Percentiles rank a stretch among this genome's conserved stretches.
Conservation (phyloP, 208 protist genomes). For the Wallacemonas rigidus region DNA sequence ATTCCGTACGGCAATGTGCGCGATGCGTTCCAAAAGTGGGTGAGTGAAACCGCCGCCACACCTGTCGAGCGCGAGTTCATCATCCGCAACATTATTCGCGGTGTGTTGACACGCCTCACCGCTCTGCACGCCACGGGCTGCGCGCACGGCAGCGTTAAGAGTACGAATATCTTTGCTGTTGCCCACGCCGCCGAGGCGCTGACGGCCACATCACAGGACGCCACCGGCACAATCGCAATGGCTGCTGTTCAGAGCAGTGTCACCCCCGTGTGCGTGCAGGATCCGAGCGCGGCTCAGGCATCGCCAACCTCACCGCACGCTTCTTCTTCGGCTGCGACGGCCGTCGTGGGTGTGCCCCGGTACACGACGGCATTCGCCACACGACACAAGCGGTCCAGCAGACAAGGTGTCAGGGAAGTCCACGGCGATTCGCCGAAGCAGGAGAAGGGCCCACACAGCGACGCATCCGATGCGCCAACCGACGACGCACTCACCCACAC, state of each 20-base stretch:
- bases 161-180: constrained; percentile 71
- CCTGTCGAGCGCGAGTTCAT: constrained; percentile 54
- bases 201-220: not conserved
- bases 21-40: constrained; percentile 46
- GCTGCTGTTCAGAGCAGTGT: not conserved
- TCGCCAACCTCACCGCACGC: too few relatives aligned
- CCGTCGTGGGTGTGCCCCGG: not conserved
- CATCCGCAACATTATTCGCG: constrained; percentile 64
- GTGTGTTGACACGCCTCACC: constrained; percentile 53
- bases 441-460: not conserved
- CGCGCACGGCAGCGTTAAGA: constrained; percentile 68
- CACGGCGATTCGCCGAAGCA: not conserved
- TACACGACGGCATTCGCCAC: not conserved
- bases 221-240: not conserved
- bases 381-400: not conserved
- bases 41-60: constrained; percentile 27
- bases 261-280: too few relatives aligned
- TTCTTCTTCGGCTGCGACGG: not conserved
- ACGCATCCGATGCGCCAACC: not conserved
- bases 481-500: too few relatives aligned
- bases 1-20: constrained; percentile 57
- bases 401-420: not conserved
- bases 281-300: too few relatives aligned
- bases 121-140: constrained; percentile 50
- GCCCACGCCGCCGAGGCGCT: constrained; percentile 42